These are phyloP conservation scores for Trichosporon coremiiforme DNA, from an alignment of 1,284 basidiomycete species.

Conservation along the genomic window DNA sequence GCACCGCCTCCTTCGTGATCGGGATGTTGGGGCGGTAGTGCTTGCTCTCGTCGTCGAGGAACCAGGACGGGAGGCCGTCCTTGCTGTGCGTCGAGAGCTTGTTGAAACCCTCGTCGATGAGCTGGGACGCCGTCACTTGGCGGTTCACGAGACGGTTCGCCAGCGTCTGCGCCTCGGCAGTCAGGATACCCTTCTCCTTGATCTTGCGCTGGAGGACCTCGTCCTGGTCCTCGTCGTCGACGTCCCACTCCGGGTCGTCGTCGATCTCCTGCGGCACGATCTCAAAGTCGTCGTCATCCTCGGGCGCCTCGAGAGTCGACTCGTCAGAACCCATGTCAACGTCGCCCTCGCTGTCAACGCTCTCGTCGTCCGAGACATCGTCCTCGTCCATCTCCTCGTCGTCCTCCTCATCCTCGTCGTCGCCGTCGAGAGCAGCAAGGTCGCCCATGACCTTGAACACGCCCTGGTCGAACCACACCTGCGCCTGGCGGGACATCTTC, in stretches of 20 bases:
- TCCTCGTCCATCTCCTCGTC: constrained; percentile 55
- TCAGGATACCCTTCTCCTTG: constrained; percentile 78
- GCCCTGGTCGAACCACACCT: constrained; percentile 94
- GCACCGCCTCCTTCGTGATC: constrained; percentile 93
- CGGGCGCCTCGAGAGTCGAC: constrained; percentile 36
- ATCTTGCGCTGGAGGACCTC: constrained; percentile 71
- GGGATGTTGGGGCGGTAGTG: constrained; percentile 94
- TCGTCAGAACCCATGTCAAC: constrained; percentile 44
- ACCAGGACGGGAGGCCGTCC: constrained; percentile 91
- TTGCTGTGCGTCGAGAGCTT: constrained; percentile 88
- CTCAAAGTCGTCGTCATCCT: constrained; percentile 65
- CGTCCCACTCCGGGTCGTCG: constrained; percentile 73
- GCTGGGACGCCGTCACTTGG: constrained; percentile 79
- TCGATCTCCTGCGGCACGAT: constrained; percentile 69
- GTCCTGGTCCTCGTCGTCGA: constrained; percentile 75
- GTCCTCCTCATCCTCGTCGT: constrained; percentile 58
- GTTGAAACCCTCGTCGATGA: constrained; percentile 95
- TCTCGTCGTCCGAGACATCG: constrained; percentile 48
- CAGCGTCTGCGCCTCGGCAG: constrained; percentile 87
- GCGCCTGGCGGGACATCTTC: constrained; percentile 60
- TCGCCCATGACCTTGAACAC: constrained; percentile 78
- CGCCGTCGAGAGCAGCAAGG: constrained; percentile 60
- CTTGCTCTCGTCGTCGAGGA: constrained; percentile 93
- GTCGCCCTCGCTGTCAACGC: constrained; percentile 35
- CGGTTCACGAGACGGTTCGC: constrained; percentile 93